phyloP scores from a whole-genome alignment of 2,329 filamentous ascomycete genomes.

The Penicillium sp. region DNA sequence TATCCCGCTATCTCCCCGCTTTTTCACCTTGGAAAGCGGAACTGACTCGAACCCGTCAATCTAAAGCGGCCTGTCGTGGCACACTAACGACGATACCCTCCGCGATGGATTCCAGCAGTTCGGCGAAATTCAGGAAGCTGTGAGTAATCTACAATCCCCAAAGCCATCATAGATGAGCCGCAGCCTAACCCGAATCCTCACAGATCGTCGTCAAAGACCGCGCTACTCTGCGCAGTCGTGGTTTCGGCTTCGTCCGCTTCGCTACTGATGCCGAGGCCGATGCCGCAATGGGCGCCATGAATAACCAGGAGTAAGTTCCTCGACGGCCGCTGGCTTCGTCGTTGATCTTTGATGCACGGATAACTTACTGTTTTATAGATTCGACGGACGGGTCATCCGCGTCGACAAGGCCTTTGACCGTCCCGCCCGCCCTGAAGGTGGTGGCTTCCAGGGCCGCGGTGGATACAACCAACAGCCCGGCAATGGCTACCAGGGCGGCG shows the following conservation, averaged over 20 bases:
- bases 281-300: constrained; percentile 42
- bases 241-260: constrained; percentile 95
- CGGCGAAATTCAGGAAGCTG: constrained; percentile 87
- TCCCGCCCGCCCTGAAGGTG: constrained; percentile 54
- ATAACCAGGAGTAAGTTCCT: constrained; percentile 62
- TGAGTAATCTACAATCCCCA: constrained; percentile 51
- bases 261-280: constrained; percentile 45
- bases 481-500: constrained; percentile 36
- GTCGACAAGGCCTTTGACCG: constrained; percentile 93
- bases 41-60: constrained; percentile 8
- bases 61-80: constrained; percentile 88
- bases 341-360: too few relatives aligned
- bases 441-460: constrained; percentile 44
- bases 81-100: constrained; percentile 85
- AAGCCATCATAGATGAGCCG: constrained; percentile 8
- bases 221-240: constrained; percentile 91
- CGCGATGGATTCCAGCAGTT: constrained; percentile 90
- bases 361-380: constrained; percentile 51
- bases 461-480: constrained; percentile 43
- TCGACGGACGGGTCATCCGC: constrained; percentile 89
- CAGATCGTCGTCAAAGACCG: constrained; percentile 97
- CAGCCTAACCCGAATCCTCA: constrained; percentile 18
- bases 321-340: not conserved
- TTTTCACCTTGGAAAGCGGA: constrained; percentile 18
- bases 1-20: not conserved